Evolutionary conservation across 2,329 filamentous ascomycete species (phyloP).

Genomic region (Sporothrix luriei): DNA sequence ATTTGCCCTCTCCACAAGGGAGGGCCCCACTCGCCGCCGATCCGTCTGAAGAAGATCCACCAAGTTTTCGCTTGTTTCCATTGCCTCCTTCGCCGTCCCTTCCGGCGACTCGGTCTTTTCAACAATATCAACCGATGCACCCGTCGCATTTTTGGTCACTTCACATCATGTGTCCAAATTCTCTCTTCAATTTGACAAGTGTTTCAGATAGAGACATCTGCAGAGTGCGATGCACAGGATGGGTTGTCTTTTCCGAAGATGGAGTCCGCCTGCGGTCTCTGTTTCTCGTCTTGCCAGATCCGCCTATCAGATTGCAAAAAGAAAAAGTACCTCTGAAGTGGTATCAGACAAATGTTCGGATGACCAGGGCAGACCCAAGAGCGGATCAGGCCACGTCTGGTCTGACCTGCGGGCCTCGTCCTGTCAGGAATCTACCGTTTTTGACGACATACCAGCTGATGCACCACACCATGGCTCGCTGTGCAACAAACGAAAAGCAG

Average conservation of each 20-base stretch:
- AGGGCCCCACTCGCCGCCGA: constrained; percentile 6
- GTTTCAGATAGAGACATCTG: too few relatives aligned
- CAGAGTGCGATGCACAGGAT: neutral
- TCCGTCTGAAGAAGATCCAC: neutral
- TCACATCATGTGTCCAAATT: too few relatives aligned
- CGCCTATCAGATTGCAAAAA: neutral
- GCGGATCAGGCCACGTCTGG: neutral
- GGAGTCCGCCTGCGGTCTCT: neutral
- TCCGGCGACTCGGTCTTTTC: constrained; percentile 13
- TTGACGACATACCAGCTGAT: neutral
- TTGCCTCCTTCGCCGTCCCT: constrained; percentile 2
- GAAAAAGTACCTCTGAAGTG: neutral
- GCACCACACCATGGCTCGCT: neutral
- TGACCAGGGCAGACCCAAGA: constrained; percentile 16
- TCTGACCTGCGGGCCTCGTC: neutral
- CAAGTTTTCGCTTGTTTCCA: constrained; percentile 13
- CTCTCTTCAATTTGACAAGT: too few relatives aligned
- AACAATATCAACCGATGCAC: neutral
- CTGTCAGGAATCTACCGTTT: neutral
- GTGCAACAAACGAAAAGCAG: constrained; percentile 9
- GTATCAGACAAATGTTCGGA: constrained; percentile 24
- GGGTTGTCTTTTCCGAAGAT: neutral
- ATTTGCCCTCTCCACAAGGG: neutral
- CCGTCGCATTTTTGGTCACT: neutral
- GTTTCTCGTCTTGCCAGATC: neutral